Evolutionary conservation across 2,329 filamentous ascomycete genomes (phyloP).

Genomic region (Clarireedia homoeocarpa): DNA sequence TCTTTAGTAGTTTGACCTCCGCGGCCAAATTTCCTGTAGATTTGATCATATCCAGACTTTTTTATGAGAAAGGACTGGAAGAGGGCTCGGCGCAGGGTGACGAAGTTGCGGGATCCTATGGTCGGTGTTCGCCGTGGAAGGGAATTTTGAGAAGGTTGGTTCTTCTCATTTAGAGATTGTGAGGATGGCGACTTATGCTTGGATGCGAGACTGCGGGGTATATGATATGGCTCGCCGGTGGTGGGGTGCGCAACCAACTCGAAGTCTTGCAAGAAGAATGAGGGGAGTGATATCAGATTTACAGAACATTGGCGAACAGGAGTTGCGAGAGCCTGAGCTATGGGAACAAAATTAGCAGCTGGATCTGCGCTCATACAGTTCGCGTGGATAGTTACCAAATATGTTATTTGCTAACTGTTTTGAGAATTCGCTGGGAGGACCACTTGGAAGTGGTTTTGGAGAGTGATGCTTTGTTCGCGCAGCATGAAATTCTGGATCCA

Average conservation of each 20-base stretch:
- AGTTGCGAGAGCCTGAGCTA: slow-evolving; percentile 49
- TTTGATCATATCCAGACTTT: not conserved
- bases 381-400: slow-evolving; percentile 35
- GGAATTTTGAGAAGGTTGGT: not conserved
- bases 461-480: slow-evolving; percentile 26
- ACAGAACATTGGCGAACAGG: slow-evolving; percentile 49
- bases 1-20: not conserved
- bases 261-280: slow-evolving; percentile 57
- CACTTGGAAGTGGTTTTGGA: slow-evolving; percentile 28
- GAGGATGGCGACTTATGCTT: not conserved
- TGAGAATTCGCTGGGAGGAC: slow-evolving; percentile 40
- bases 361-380: not conserved
- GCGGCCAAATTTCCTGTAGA: not conserved
- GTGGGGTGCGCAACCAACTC: slow-evolving; percentile 47
- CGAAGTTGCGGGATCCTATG: slow-evolving; percentile 6
- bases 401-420: slow-evolving; percentile 52
- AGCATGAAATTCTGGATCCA: slow-evolving; percentile 36
- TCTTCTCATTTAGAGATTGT: not conserved
- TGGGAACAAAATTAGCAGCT: not conserved
- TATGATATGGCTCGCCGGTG: slow-evolving; percentile 45
- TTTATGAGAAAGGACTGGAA: not conserved
- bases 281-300: slow-evolving; percentile 44
- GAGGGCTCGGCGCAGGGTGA: slow-evolving; percentile 2
- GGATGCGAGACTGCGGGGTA: slow-evolving; percentile 38
- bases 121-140: not conserved